Percentiles rank a stretch among this genome's conserved stretches.
phyloP scores from a whole-genome alignment of 768 basidiomycete genomes.

The Podaxis sp. region DNA sequence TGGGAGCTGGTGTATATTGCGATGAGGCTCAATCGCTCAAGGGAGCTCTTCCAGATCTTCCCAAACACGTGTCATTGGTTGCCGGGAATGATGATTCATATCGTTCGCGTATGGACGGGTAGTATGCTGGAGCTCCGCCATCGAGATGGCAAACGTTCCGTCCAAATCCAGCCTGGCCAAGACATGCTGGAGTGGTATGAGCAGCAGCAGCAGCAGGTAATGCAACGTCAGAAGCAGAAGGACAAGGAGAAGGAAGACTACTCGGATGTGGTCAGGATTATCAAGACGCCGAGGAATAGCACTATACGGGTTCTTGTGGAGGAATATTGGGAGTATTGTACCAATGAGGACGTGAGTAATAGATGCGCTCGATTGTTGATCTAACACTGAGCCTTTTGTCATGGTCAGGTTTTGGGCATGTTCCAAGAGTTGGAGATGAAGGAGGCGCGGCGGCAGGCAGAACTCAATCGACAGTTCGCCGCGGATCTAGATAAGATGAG shows the following conservation, averaged over 20 bases:
- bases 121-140: background rate
- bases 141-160: background rate
- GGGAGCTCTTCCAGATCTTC: conserved; percentile 2
- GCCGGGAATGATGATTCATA: conserved; percentile 1
- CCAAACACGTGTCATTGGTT: background rate
- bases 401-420: background rate
- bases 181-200: background rate
- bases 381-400: background rate
- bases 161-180: background rate
- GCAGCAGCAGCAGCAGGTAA: background rate
- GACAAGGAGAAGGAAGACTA: background rate
- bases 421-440: background rate
- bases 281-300: conserved; percentile 4
- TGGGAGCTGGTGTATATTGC: conserved; percentile 3
- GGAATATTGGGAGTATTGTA: background rate
- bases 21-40: background rate
- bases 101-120: conserved; percentile 3
- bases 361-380: background rate
- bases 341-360: background rate
- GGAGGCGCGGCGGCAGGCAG: background rate
- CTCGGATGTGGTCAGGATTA: background rate
- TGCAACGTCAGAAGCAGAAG: background rate
- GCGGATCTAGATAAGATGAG: background rate
- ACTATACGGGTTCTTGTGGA: background rate
- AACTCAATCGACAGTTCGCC: background rate